These are phyloP conservation scores for Harringtonia aguacate DNA, from an alignment of 2,329 filamentous ascomycete species.

Conservation along the genomic window DNA sequence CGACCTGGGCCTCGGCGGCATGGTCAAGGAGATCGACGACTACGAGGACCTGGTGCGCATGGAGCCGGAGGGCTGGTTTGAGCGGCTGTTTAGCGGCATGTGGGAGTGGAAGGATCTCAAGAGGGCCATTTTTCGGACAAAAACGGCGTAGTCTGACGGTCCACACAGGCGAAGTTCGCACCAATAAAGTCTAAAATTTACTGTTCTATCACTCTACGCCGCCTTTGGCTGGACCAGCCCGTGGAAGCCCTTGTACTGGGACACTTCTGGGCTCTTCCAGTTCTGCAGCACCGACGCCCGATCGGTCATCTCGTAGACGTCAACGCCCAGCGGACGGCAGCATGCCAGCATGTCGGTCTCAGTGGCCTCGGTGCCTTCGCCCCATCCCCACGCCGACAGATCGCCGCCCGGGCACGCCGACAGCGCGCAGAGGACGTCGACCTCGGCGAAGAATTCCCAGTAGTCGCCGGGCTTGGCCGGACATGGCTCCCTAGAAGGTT, in stretches of 20 bases:
- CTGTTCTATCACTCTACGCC: too few species aligned
- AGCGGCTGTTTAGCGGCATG: neutral
- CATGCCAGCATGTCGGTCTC: slow-evolving; percentile 54
- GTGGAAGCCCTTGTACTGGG: slow-evolving; percentile 4
- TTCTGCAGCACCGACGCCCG: neutral
- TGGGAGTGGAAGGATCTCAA: neutral
- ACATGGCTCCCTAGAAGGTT: slow-evolving; percentile 32
- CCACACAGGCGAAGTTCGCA: too few species aligned
- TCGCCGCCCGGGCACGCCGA: slow-evolving; percentile 70
- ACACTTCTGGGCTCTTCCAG: neutral
- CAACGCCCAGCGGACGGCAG: slow-evolving; percentile 63
- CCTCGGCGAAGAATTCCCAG: slow-evolving; percentile 72
- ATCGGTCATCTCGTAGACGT: slow-evolving; percentile 39
- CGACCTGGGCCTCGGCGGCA: slow-evolving; percentile 10
- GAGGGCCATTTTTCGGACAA: too few species aligned
- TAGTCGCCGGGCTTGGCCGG: slow-evolving; percentile 45
- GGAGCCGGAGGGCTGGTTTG: neutral
- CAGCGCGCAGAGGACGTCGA: slow-evolving; percentile 50
- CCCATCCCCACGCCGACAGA: slow-evolving; percentile 72
- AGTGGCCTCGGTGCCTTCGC: slow-evolving; percentile 42
- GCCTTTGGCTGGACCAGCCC: neutral
- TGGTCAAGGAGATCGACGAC: slow-evolving; percentile 17
- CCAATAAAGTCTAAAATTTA: too few species aligned
- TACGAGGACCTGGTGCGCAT: slow-evolving; percentile 21
- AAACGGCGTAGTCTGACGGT: too few species aligned